Evolutionary conservation across 805 yeast species (phyloP), one percentile per base, ranked within the genome.

Genomic region (Dipodascopsis uninucleata): DNA sequence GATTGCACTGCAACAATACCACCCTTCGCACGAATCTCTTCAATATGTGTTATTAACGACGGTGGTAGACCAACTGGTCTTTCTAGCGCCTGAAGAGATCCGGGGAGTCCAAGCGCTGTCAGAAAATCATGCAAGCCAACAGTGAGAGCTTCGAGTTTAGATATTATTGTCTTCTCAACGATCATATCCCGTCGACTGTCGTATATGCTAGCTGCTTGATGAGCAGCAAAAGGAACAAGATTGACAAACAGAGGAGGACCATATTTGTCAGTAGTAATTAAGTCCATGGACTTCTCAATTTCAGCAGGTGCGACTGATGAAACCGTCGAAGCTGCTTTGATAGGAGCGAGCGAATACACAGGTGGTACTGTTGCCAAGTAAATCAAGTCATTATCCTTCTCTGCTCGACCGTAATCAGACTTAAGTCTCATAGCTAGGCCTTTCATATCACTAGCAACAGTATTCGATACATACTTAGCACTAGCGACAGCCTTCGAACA

Each of bases 311-410:
- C 66, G 31, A 65, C 52, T 0, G 77, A 66, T 40, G 76, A 75
- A 1, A 82, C 86, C 71, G 83, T 77, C 3, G 74, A 61, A 0
- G 79, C 80, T 1, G 74, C 74, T 1, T 64, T 58, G 2, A 79
- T 67, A 0, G 68, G 56, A 0, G 76, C 68, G 1, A 79, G 54
- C 1, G 53, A 25, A 1, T 70, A 66, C 0, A 58, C 46, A 6
- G 53, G 5, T 53, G 95, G 94, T 0, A 86, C 79, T 1, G 69
- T 65, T 46, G 83, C 81, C 31, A 85, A 64, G 61, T 86, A 85
- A 4, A 89, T 79, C 55, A 87, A 68, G 58, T 87, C 89, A 60
- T 88, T 88, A 53, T 88, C 96, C 53, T 79, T 74, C 52, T 83
- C 87, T 0, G 89, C 77, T 2, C 74, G 68, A 14, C 69, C 64